phyloP scores from a whole-genome alignment of 139 green algal genomes.

The Volvox africanus region DNA sequence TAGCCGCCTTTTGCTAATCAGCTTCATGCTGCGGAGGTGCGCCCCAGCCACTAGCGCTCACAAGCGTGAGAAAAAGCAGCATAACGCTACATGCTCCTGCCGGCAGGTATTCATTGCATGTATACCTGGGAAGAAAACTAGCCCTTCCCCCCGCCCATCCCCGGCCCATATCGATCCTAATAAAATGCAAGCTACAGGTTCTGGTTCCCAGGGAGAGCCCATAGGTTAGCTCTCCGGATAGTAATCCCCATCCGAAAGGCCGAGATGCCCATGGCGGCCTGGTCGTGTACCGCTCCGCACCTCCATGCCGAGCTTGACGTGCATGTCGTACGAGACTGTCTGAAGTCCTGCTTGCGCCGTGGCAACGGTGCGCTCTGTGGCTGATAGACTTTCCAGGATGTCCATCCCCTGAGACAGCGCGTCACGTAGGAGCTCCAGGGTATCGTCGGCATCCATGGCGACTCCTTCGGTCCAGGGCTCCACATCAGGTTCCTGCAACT shows the following conservation, averaged over 20 bases:
- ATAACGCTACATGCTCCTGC: no score
- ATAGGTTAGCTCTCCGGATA: neutral
- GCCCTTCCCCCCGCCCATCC: no score
- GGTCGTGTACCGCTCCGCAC: neutral
- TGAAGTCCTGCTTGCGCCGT: neutral
- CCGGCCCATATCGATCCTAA: no score
- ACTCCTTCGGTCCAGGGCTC: neutral
- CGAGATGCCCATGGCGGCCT: neutral
- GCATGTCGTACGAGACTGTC: slow-evolving; percentile 34
- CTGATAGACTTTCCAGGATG: neutral
- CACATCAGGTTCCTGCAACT: neutral
- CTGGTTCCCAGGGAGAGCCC: no score
- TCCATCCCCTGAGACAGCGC: neutral
- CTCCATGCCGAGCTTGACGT: slow-evolving; percentile 41
- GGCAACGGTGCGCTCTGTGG: neutral
- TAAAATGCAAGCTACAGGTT: no score
- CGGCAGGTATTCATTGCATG: no score
- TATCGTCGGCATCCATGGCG: neutral
- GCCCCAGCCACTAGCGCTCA: no score
- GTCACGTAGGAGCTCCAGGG: slow-evolving; percentile 18
- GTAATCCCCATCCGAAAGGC: neutral
- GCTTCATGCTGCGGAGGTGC: no score
- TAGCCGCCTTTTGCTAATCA: no score
- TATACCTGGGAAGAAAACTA: no score
- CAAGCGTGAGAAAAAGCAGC: no score